These are phyloP conservation scores for Oryza officinalis DNA, from an alignment of 176 grass and related monocot genomes.

Conservation along the genomic window DNA sequence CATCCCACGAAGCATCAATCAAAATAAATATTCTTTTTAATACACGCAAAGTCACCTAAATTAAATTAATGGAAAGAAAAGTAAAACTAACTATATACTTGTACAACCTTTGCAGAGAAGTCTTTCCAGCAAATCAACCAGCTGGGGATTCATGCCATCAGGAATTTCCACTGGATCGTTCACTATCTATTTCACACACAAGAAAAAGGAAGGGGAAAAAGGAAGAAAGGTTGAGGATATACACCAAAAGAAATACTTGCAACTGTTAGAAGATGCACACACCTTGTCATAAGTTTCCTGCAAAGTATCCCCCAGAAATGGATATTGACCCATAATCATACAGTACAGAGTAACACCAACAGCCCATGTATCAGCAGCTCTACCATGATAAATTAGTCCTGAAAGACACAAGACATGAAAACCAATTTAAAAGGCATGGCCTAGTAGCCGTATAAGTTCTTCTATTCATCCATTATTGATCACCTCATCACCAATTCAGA, in stretches of 20 bases:
- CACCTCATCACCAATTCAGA: not conserved
- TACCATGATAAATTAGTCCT: conserved; percentile 67
- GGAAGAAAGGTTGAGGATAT: not conserved
- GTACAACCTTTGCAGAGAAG: conserved; percentile 73
- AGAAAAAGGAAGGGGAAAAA: not conserved
- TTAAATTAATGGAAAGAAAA: not conserved
- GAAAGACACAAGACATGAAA: not conserved
- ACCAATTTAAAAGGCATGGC: conserved; percentile 5
- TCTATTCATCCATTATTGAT: not conserved
- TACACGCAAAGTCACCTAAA: not conserved
- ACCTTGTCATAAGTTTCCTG: conserved; percentile 84
- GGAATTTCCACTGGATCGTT: conserved; percentile 55
- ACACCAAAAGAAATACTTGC: not conserved
- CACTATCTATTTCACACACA: conserved; percentile 45
- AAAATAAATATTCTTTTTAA: not conserved
- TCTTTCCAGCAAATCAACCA: conserved; percentile 57
- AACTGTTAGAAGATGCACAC: not conserved
- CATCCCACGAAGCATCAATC: not conserved
- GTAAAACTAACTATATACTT: not conserved
- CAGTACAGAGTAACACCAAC: conserved; percentile 72
- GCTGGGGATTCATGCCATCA: conserved; percentile 48
- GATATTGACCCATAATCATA: conserved; percentile 73
- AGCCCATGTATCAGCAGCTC: conserved; percentile 65
- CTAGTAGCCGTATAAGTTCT: not conserved
- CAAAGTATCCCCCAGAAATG: conserved; percentile 67